phyloP scores from a whole-genome alignment of 2,329 filamentous ascomycete species.

The Cytospora piceicola region DNA sequence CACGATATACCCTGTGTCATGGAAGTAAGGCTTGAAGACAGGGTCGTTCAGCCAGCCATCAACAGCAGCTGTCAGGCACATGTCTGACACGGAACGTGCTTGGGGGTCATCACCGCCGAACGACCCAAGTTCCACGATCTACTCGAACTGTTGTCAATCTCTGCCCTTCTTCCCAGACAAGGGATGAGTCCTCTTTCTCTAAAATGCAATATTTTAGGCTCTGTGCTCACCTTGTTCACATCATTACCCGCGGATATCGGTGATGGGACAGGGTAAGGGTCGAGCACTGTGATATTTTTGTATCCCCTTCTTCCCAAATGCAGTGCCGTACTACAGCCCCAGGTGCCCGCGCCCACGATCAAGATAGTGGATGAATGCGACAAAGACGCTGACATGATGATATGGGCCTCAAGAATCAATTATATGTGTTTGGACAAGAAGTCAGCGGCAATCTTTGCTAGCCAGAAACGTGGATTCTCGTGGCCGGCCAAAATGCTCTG shows the following conservation, averaged over 20 bases:
- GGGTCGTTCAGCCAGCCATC: slow-evolving; percentile 49
- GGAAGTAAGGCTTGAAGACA: slow-evolving; percentile 48
- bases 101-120: not conserved
- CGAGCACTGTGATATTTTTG: slow-evolving; percentile 35
- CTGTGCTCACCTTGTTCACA: not conserved
- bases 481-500: not conserved
- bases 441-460: not conserved
- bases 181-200: no score
- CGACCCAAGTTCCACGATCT: not conserved
- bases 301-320: slow-evolving; percentile 35
- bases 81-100: not conserved
- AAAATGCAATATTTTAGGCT: not conserved
- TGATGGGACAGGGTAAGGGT: slow-evolving; percentile 27
- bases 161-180: not conserved
- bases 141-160: not conserved
- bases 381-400: not conserved
- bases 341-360: slow-evolving; percentile 35
- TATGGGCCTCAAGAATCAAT: not conserved
- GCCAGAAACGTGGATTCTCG: not conserved
- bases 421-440: not conserved
- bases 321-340: slow-evolving; percentile 36
- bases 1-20: slow-evolving; percentile 50
- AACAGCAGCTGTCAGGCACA: slow-evolving; percentile 41
- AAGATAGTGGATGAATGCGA: slow-evolving; percentile 1
- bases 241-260: not conserved